Evolutionary conservation across 768 basidiomycete species (phyloP), one percentile per base, ranked within the genome.

Genomic region (Mrakia frigida): DNA sequence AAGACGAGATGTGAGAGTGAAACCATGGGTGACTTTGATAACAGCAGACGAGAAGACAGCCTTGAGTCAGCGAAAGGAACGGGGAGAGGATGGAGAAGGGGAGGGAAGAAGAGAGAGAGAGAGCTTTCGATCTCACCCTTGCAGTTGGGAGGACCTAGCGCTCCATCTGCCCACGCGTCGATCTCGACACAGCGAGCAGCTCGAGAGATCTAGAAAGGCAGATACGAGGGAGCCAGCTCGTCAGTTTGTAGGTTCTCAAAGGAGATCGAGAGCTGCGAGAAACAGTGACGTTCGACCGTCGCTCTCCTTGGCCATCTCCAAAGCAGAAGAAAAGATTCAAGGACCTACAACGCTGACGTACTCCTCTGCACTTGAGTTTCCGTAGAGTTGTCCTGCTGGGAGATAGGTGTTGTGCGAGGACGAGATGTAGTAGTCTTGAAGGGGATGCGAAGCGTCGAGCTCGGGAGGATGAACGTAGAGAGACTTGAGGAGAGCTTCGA

Each of bases 331-430:
- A n/a, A n/a, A 23, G 73, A 63, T 6, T 6, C 35, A 10, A 2
- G 0, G 2, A 77, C 56, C 59, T 18, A 77, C 56, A 39, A 90
- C 88, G 77, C 88, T 86, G 3, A 84, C 86, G 79, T 90, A 90
- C 0, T 85, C 86, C 6, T 84, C 85, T 6, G 87, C 85, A 6
- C 88, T 88, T 6, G 88, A 83, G 52, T 84, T 84, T 9, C 89
- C 89, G 23, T 88, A 81, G 35, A 90, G 81, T 79, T 90, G 89
- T 59, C 87, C 85, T 1, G 87, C 85, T 3, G 89, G 82, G 0
- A 90, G 85, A 79, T 90, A 90, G 2, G 89, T 90, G 80, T 90
- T 90, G 79, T 90, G 89, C 0, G 88, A 89, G 0, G 89, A 88
- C 79, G 88, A 89, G 73, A 89, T 85, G 77, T 87, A 89, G 79